Base-by-base conservation (phyloP, 192 early-diverging fungal genomes). In the Chytriomyces sp. region DNA sequence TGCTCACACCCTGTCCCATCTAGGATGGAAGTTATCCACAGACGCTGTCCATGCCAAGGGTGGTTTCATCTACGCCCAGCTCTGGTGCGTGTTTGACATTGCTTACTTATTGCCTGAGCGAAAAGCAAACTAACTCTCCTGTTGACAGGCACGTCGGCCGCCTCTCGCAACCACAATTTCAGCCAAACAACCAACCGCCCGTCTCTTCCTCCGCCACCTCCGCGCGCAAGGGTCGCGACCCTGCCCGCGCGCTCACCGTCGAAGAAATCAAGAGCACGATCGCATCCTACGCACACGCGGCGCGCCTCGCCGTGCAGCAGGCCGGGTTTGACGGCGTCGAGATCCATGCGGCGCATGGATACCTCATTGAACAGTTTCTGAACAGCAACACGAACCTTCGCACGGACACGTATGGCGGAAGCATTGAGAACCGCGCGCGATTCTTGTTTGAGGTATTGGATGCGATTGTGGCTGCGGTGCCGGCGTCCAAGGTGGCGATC, bases 371-470 rank as follows among this genome's bases (percentile, higher is more conserved):
- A 78, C 80, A 88, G 74, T 96, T 97, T 72, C 69, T 95, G 17
- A 91, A 90, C 19, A 89, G 92, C 2, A 62, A 93, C 37, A 81
- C 90, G 59, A 98, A 99, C 80, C 60, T 87, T 33, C 90, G 96
- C 65, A 94, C 93, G 0, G 96, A 99, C 75, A 60, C 91, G 56
- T 99, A 95, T 73, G 96, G 95, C 39, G 95, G 96, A 0, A 89
- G 89, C 2, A 88, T 96, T 34, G 92, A 96, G 68, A 97, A 98
- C 83, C 89, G 95, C 62, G 79, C 84, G 19, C 86, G 93, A 0
- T 91, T 94, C 67, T 70, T 90, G 41, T 61, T 94, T 2, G 93
- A 96, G 77, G 83, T 90, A 0, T 17, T 81, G 38, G 79, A 80
- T 30, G 75, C 75, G 0, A 28, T 59, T 32, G 33, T 81, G 32